Evolutionary conservation across 2,329 filamentous ascomycete species (phyloP).

Genomic region (Calonectria honghensis): DNA sequence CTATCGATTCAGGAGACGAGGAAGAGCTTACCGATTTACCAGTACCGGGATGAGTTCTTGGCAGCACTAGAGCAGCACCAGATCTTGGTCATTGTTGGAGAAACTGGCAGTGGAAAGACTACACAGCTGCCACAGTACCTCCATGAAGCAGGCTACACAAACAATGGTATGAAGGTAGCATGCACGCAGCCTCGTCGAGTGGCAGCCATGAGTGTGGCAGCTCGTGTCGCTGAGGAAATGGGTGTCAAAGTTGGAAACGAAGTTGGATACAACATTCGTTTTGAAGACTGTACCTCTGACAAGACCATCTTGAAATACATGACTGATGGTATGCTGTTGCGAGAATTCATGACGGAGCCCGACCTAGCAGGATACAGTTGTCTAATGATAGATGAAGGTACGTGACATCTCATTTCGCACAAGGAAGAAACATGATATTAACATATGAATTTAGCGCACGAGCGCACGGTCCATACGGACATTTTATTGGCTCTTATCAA

Average conservation of each 20-base stretch:
- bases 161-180: constrained; percentile 87
- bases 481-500: constrained; percentile 92
- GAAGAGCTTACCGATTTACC: constrained; percentile 92
- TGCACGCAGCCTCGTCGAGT: constrained; percentile 97
- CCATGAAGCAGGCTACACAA: constrained; percentile 92
- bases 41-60: constrained; percentile 89
- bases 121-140: constrained; percentile 97
- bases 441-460: constrained; percentile 77
- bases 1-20: constrained; percentile 92
- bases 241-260: constrained; percentile 92
- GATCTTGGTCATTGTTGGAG: constrained; percentile 92
- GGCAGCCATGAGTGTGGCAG: constrained; percentile 97
- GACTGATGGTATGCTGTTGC: constrained; percentile 96
- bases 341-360: constrained; percentile 93
- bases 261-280: constrained; percentile 95
- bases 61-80: constrained; percentile 91
- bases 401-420: no score
- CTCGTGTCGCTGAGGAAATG: constrained; percentile 95
- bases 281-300: constrained; percentile 93
- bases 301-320: constrained; percentile 96
- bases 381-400: constrained; percentile 91
- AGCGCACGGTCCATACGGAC: constrained; percentile 92
- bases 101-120: constrained; percentile 96
- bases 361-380: constrained; percentile 88
- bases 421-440: no score